Evolutionary conservation across 352 stramenopile species (phyloP).

Genomic region (Globisporangium middletonii): DNA sequence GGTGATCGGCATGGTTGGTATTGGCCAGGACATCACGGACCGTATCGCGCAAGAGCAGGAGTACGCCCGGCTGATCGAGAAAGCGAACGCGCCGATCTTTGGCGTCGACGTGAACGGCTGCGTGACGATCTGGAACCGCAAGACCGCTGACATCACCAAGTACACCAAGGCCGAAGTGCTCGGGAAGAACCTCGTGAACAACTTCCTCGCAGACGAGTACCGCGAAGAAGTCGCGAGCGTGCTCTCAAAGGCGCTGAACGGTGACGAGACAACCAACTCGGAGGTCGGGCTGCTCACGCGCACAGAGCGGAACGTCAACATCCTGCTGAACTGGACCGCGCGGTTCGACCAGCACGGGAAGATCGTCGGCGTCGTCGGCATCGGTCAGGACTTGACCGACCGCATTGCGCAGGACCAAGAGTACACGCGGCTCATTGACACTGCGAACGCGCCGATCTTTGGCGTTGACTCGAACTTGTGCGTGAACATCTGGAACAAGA

Average conservation of each 20-base stretch:
- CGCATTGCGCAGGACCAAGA: conserved; percentile 84
- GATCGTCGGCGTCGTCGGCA: conserved; percentile 81
- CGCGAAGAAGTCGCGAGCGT: conserved; percentile 38
- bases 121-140: conserved; percentile 58
- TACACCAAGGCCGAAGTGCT: conserved; percentile 42
- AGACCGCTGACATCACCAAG: conserved; percentile 39
- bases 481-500: conserved; percentile 92
- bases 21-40: conserved; percentile 82
- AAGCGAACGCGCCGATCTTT: conserved; percentile 61
- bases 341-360: conserved; percentile 64
- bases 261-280: conserved; percentile 77
- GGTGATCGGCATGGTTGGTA: conserved; percentile 87
- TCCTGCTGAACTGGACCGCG: conserved; percentile 65
- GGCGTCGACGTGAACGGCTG: conserved; percentile 53
- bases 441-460: conserved; percentile 88
- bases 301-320: conserved; percentile 50
- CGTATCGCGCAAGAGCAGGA: conserved; percentile 71
- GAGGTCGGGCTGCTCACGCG: conserved; percentile 76
- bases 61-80: conserved; percentile 50
- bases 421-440: conserved; percentile 89
- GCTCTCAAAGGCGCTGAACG: conserved; percentile 49
- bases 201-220: conserved; percentile 56
- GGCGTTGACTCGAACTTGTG: conserved; percentile 83
- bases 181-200: conserved; percentile 40
- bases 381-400: conserved; percentile 84